These are phyloP conservation scores for Jamesozyma piceae DNA, from an alignment of 805 yeast species.

Conservation along the genomic window DNA sequence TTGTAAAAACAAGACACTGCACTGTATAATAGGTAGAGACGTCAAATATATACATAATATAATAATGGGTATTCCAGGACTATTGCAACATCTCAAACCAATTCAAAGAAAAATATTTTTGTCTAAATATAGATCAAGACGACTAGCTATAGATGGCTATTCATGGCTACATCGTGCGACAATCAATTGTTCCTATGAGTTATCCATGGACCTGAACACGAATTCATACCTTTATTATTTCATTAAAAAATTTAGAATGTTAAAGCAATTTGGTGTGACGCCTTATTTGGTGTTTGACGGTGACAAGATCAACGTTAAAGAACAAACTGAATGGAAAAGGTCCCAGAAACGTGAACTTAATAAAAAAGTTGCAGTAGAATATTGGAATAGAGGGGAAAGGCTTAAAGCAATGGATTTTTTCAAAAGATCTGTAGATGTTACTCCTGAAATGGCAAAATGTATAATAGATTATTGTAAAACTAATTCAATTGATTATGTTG, in stretches of 20 bases:
- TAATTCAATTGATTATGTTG: constrained; percentile 57
- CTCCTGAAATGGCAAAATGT: constrained; percentile 80
- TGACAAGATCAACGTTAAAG: constrained; percentile 68
- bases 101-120: constrained; percentile 52
- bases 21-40: too few relatives aligned
- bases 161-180: constrained; percentile 91
- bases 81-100: constrained; percentile 63
- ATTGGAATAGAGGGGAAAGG: constrained; percentile 39
- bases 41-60: too few relatives aligned
- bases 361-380: constrained; percentile 42
- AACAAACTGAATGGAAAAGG: constrained; percentile 58
- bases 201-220: constrained; percentile 62
- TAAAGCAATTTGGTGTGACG: constrained; percentile 51
- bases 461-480: constrained; percentile 59
- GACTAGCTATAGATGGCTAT: constrained; percentile 82
- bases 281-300: constrained; percentile 93
- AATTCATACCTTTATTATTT: constrained; percentile 57
- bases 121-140: constrained; percentile 52
- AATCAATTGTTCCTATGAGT: constrained; percentile 68
- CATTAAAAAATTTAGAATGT: constrained; percentile 52
- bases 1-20: too few relatives aligned
- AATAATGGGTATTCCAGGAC: constrained; percentile 80
- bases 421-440: constrained; percentile 71
- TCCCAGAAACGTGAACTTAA: constrained; percentile 46
- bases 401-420: constrained; percentile 54